Conservation (phyloP, 2,329 filamentous ascomycete genomes). For the Pestalotiopsis sp. region DNA sequence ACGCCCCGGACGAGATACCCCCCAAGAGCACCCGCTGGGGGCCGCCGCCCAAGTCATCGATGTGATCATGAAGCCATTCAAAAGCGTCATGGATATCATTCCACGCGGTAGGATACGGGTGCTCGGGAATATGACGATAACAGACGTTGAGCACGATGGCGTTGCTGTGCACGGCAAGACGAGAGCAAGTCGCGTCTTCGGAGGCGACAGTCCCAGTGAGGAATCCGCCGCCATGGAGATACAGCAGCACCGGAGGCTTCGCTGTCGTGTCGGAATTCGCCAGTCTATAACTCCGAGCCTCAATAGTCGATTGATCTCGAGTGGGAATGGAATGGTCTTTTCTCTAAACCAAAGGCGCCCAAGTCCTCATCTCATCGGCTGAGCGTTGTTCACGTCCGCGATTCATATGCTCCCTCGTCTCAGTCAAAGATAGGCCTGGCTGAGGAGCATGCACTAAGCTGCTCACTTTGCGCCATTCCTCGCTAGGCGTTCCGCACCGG, state of each 20-base stretch:
- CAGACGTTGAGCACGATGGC: slow-evolving; percentile 1
- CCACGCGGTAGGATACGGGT: slow-evolving; percentile 6
- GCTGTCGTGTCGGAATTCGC: too few species aligned
- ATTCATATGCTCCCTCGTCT: neutral
- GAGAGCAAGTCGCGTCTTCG: slow-evolving; percentile 1
- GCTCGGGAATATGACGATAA: slow-evolving; percentile 4
- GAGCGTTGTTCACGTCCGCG: too few species aligned
- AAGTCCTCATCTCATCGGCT: too few species aligned
- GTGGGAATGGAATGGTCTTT: too few species aligned
- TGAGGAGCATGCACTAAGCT: neutral
- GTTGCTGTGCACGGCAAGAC: neutral
- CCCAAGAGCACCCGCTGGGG: neutral
- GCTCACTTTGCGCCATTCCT: slow-evolving; percentile 10
- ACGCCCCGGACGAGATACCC: slow-evolving; percentile 6
- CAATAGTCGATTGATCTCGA: too few species aligned
- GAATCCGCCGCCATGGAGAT: too few species aligned
- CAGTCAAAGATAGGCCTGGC: neutral
- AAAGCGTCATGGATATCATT: slow-evolving; percentile 4
- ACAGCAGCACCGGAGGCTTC: too few species aligned
- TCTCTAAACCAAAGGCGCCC: too few species aligned
- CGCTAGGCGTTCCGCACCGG: slow-evolving; percentile 1
- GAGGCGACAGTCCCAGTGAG: too few species aligned
- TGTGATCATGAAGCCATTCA: slow-evolving; percentile 7
- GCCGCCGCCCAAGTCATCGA: neutral
- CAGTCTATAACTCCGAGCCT: too few species aligned